Evolutionary conservation across 139 green algal species (phyloP), one percentile per base, ranked within the genome.

Genomic region (Zygnema circumcarinatum): DNA sequence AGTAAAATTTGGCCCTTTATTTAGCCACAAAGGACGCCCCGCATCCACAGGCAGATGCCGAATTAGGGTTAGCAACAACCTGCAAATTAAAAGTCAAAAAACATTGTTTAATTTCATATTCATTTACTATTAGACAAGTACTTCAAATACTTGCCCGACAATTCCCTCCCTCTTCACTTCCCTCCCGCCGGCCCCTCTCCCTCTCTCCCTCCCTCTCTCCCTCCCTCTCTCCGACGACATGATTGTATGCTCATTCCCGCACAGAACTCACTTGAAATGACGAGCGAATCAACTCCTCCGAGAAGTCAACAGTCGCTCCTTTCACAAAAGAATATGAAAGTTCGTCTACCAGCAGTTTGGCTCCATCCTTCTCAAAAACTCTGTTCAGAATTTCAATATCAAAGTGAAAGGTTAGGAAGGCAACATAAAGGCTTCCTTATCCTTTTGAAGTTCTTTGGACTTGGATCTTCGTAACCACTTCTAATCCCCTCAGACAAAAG

Each of bases 291-390:
- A 98, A 88, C 76, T 94, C 94, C 31, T 96, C 93, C 74, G 94
- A 93, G 90, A 94, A 98, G 89, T 98, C 96, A 0, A 98, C 83
- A 3, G 92, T 96, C 29, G 93, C 80, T 1, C 96, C 96, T 33
- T 94, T 91, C 0, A 98, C 75, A 90, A 98, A 97, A 38, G 94
- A 90, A 1, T 97, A 81, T 0, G 96, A 98, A 0, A 98, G 88
- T 33, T 92, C 74, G 85, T 98, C 96, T 33, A 94, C 95, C 79
- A 98, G 87, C 67, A 98, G 78, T 21, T 83, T 90, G 20, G 91
- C 94, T 1, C 96, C 96, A 25, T 95, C 93, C 11, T 88, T 39
- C 73, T 95, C 89, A 89, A 98, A 96, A 25, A 98, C 87, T 32
- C 92, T 94, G 92, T 83, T 40, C n/a, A n/a, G n/a, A n/a, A 1